These are phyloP conservation scores for Persicaria tinctoria DNA, from an alignment of 148 eudicot genomes.

Conservation along the genomic window DNA sequence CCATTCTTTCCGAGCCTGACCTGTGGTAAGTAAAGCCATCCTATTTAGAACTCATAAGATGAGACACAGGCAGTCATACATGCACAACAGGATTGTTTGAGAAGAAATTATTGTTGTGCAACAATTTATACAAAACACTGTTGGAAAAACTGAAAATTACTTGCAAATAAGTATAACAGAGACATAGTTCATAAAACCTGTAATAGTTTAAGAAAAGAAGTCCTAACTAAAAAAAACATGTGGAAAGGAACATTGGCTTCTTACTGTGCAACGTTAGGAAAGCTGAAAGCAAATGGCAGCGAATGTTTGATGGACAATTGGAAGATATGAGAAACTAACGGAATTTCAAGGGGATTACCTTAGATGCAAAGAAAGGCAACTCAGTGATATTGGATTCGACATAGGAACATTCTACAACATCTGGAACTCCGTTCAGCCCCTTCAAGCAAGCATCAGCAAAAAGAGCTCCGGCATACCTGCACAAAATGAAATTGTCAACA, in stretches of 20 bases:
- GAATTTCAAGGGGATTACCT: conserved; percentile 32
- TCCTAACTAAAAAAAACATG: too few species aligned
- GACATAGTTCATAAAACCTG: too few species aligned
- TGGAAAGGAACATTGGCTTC: too few species aligned
- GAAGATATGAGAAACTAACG: not conserved
- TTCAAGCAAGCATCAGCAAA: conserved; percentile 98
- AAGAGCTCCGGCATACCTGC: conserved; percentile 92
- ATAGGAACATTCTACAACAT: conserved; percentile 86
- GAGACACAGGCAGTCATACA: too few species aligned
- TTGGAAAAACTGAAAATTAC: too few species aligned
- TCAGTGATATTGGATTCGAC: conserved; percentile 75
- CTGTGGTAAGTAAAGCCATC: conserved; percentile 31
- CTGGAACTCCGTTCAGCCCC: conserved; percentile 97
- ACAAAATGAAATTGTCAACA: conserved; percentile 9
- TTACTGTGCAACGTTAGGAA: too few species aligned
- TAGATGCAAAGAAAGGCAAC: conserved; percentile 90
- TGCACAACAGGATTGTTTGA: too few species aligned
- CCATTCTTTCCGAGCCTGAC: conserved; percentile 93
- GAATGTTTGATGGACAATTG: not conserved
- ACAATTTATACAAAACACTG: too few species aligned
- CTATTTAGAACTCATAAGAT: not conserved
- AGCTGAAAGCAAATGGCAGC: too few species aligned
- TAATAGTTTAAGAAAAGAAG: too few species aligned
- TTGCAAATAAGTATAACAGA: too few species aligned
- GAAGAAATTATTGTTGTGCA: too few species aligned